Evolutionary conservation across 257 asterid genomes (phyloP), one percentile per base, ranked within the genome.

Genomic region (Solanum arcanum): DNA sequence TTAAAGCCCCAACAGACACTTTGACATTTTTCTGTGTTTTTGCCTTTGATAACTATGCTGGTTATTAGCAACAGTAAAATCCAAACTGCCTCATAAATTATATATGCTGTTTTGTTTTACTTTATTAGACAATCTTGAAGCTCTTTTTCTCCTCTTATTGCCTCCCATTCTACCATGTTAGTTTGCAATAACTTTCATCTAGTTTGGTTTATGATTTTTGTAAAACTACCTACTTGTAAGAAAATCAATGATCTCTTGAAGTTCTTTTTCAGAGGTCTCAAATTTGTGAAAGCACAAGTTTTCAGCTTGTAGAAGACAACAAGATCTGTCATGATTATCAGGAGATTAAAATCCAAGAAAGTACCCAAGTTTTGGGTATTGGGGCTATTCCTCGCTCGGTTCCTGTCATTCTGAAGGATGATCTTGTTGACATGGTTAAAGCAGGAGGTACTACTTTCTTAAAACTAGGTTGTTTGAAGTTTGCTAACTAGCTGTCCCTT

Each of bases 351-450:
- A 93, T 97, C 87, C 99, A 97, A 93, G 99, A 97, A 90, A 96
- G 94, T 90, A 94, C 99, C 66, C 99, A 97, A 88, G 95, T 97
- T 82, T 93, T 97, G 85, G 99, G 98, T 75, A 98, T 97, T 91
- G 99, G 99, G 88, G 96, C 99, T 86, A 95, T 97, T 90, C 99
- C 99, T 86, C 99, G 99, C 87, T 95, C 99, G 31, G 91, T 97
- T 87, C 96, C 95, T 90, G 96, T 93, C 89, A 96, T 97, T 88
- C 89, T 97, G 93, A 95, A 92, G 94, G 98, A 97, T 89, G 99
- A 97, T 91, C 97, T 97, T 84, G 99, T 97, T 87, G 99, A 97
- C 91, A 92, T 88, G 83, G 98, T 95, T 88, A 97, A 97, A 94
- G 99, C 99, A 87, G 99, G 99, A 93, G 99, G 99, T 97, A 92